These are phyloP conservation scores for Fusarium brachygibbosum DNA, from an alignment of 2,329 filamentous ascomycete species.

Conservation along the genomic window DNA sequence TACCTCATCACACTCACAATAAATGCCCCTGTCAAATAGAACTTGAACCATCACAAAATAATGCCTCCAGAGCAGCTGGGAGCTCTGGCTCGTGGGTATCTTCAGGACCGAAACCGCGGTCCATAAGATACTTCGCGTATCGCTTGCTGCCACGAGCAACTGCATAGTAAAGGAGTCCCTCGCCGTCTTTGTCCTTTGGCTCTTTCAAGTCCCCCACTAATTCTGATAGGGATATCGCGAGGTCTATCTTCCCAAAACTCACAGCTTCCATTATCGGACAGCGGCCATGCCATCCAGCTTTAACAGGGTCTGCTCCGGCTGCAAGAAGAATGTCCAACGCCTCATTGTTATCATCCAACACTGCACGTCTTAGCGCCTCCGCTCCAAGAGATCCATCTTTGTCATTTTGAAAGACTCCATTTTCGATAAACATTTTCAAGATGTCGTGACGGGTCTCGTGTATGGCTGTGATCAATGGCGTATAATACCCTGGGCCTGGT, in stretches of 20 bases:
- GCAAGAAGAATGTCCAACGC: conserved; percentile 3
- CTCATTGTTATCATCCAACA: background rate
- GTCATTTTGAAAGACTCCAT: background rate
- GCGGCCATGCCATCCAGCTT: background rate
- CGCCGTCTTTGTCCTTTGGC: background rate
- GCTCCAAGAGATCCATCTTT: background rate
- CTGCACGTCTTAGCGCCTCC: conserved; percentile 3
- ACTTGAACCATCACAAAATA: rapidly evolving
- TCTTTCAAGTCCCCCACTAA: background rate
- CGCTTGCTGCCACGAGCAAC: background rate
- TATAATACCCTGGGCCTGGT: background rate
- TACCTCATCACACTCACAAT: no score
- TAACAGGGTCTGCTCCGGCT: background rate
- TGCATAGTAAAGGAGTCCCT: conserved; percentile 15
- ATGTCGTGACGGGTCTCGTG: background rate
- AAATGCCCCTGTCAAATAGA: no score
- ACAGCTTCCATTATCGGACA: conserved; percentile 16
- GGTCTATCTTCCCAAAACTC: background rate
- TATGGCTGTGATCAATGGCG: background rate
- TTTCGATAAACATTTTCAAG: conserved; percentile 12
- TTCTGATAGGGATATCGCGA: conserved; percentile 3
- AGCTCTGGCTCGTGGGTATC: background rate
- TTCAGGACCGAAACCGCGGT: background rate
- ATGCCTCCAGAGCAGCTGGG: background rate
- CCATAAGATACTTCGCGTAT: background rate